phyloP scores from a whole-genome alignment of 495 filamentous ascomycete species.

The Penicillium argentinense region DNA sequence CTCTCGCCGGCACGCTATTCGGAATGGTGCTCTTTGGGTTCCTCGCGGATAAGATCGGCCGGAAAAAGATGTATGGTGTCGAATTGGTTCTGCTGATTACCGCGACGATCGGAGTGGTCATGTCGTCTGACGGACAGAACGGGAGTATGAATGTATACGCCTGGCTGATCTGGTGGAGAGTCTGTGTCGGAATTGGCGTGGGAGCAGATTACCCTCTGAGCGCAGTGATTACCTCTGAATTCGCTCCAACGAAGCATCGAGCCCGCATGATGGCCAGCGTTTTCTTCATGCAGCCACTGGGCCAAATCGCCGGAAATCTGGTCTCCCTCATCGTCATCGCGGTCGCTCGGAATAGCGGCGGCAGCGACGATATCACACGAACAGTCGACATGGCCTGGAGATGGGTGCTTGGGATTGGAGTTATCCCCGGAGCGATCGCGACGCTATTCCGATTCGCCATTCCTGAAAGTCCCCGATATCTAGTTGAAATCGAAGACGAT shows the following conservation, averaged over 20 bases:
- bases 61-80: slow-evolving; percentile 62
- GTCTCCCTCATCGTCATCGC: slow-evolving; percentile 49
- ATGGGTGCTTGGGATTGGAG: slow-evolving; percentile 59
- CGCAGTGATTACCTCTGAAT: slow-evolving; percentile 65
- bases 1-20: slow-evolving; percentile 55
- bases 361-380: slow-evolving; percentile 30
- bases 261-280: slow-evolving; percentile 66
- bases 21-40: slow-evolving; percentile 64
- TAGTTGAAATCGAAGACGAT: slow-evolving; percentile 52
- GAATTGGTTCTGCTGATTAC: slow-evolving; percentile 61
- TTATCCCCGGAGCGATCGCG: slow-evolving; percentile 58
- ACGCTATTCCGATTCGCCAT: slow-evolving; percentile 59
- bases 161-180: slow-evolving; percentile 60
- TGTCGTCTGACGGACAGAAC: slow-evolving; percentile 40
- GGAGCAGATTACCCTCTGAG: slow-evolving; percentile 57
- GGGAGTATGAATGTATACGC: slow-evolving; percentile 55
- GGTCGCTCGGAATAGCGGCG: slow-evolving; percentile 28
- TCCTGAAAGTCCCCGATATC: slow-evolving; percentile 60
- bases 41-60: slow-evolving; percentile 60
- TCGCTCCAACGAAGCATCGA: slow-evolving; percentile 57
- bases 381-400: slow-evolving; percentile 57
- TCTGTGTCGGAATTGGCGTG: slow-evolving; percentile 57
- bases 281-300: slow-evolving; percentile 66
- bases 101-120: slow-evolving; percentile 55
- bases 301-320: slow-evolving; percentile 61